Evolutionary conservation across 1,139 yeast genomes (phyloP).

Genomic region (Debaryomyces robertsiae): DNA sequence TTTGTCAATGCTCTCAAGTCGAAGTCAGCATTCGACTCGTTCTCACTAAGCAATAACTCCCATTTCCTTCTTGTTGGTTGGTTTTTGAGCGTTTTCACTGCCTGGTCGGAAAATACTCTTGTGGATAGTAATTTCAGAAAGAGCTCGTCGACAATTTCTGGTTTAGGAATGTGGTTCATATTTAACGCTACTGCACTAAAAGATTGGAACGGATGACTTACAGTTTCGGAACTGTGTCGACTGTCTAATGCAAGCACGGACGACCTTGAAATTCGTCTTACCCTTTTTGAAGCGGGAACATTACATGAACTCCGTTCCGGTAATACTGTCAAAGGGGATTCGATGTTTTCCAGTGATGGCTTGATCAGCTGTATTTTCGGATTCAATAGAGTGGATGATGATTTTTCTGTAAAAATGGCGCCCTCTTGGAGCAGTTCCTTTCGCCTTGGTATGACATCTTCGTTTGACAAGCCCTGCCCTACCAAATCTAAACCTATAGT

Average conservation of each 20-base stretch:
- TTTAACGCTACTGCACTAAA: constrained; percentile 36
- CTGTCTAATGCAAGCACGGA: constrained; percentile 11
- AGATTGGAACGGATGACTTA: constrained; percentile 30
- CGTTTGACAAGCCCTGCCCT: constrained; percentile 30
- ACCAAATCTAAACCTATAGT: constrained; percentile 26
- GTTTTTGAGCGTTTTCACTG: constrained; percentile 32
- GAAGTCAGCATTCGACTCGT: constrained; percentile 40
- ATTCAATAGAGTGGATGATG: neutral
- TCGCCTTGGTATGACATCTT: constrained; percentile 25
- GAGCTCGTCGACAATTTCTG: constrained; percentile 39
- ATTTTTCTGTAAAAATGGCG: neutral
- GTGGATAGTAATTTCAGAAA: constrained; percentile 43
- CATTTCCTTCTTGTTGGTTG: constrained; percentile 44
- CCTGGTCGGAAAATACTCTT: constrained; percentile 41
- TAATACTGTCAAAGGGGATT: neutral
- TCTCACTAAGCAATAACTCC: constrained; percentile 48
- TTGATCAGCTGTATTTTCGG: neutral
- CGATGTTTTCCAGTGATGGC: neutral
- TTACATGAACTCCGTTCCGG: neutral
- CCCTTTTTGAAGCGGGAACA: neutral
- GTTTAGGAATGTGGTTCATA: constrained; percentile 38
- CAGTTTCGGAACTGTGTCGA: constrained; percentile 7
- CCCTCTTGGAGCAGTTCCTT: neutral
- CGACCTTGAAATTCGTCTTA: constrained; percentile 6
- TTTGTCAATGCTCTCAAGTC: constrained; percentile 29